phyloP scores from a whole-genome alignment of 2,329 filamentous ascomycete genomes.

The Neoarthrinium moseri region DNA sequence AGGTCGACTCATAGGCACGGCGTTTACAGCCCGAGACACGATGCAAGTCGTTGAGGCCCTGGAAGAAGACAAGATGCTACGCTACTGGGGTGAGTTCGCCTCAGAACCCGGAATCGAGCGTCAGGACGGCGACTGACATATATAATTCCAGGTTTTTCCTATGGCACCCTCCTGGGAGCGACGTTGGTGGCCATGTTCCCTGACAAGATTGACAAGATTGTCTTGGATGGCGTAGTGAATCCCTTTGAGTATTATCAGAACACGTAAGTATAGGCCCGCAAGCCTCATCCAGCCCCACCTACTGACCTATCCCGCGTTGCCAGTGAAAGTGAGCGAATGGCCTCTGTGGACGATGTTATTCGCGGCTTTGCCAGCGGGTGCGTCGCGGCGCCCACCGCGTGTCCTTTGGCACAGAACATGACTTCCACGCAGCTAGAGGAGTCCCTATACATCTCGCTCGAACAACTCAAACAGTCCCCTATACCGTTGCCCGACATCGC shows the following conservation, averaged over 20 bases:
- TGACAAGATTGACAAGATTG: constrained; percentile 23
- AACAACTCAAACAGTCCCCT: no score
- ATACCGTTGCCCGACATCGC: no score
- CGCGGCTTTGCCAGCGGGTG: no score
- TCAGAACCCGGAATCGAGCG: neutral
- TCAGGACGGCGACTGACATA: no score
- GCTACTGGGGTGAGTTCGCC: neutral
- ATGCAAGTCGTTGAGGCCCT: neutral
- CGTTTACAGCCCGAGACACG: neutral
- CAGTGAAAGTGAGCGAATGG: no score
- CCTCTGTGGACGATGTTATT: no score
- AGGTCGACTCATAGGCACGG: neutral
- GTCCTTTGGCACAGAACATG: no score
- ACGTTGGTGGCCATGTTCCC: constrained; percentile 41
- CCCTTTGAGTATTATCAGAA: neutral
- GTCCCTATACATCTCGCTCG: no score
- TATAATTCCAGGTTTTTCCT: constrained; percentile 39
- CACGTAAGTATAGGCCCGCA: no score
- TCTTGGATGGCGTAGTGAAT: neutral
- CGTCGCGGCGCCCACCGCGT: no score
- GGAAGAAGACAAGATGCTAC: neutral
- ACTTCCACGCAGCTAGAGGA: no score
- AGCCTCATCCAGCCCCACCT: neutral
- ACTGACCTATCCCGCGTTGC: no score
- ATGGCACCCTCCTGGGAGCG: constrained; percentile 36